These are phyloP conservation scores for Parasarocladium wereldwijsianum DNA, from an alignment of 2,329 filamentous ascomycete genomes.

Conservation along the genomic window DNA sequence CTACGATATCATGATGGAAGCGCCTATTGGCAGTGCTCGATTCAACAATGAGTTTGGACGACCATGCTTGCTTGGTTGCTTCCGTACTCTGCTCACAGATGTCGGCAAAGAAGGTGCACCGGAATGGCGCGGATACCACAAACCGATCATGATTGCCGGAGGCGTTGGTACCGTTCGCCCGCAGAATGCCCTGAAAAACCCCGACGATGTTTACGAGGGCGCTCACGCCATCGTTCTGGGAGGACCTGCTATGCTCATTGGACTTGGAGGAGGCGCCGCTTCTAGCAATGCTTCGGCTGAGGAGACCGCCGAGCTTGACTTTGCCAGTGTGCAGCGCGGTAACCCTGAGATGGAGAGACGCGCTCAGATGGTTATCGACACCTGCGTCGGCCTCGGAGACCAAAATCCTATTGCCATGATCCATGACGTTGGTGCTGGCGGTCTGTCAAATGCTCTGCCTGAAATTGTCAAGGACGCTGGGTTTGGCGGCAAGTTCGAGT, in stretches of 20 bases:
- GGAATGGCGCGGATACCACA: constrained; percentile 85
- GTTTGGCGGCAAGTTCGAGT: constrained; percentile 79
- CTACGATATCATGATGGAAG: constrained; percentile 94
- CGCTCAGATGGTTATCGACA: constrained; percentile 96
- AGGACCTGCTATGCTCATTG: constrained; percentile 94
- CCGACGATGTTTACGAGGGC: constrained; percentile 66
- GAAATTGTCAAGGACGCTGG: constrained; percentile 87
- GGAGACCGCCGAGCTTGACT: constrained; percentile 83
- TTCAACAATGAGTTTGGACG: constrained; percentile 98
- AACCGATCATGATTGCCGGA: constrained; percentile 96
- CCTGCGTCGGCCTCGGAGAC: constrained; percentile 70
- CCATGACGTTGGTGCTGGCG: constrained; percentile 92
- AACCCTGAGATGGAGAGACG: constrained; percentile 93
- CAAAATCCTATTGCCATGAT: constrained; percentile 92
- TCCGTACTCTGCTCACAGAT: constrained; percentile 67
- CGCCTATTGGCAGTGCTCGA: constrained; percentile 82
- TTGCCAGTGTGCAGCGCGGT: constrained; percentile 90
- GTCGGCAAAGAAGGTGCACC: constrained; percentile 31
- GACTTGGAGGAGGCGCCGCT: constrained; percentile 85
- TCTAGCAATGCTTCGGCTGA: constrained; percentile 83
- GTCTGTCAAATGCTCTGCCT: constrained; percentile 59
- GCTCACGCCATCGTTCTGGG: constrained; percentile 86
- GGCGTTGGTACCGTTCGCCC: constrained; percentile 87
- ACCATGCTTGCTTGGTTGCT: constrained; percentile 77
- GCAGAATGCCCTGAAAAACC: constrained; percentile 77